A percentile compares a stretch with the other conserved stretches of the same genome.
Evolutionary conservation across 1,284 basidiomycete species (phyloP).

Genomic region (Cutaneotrichosporon sp.): DNA sequence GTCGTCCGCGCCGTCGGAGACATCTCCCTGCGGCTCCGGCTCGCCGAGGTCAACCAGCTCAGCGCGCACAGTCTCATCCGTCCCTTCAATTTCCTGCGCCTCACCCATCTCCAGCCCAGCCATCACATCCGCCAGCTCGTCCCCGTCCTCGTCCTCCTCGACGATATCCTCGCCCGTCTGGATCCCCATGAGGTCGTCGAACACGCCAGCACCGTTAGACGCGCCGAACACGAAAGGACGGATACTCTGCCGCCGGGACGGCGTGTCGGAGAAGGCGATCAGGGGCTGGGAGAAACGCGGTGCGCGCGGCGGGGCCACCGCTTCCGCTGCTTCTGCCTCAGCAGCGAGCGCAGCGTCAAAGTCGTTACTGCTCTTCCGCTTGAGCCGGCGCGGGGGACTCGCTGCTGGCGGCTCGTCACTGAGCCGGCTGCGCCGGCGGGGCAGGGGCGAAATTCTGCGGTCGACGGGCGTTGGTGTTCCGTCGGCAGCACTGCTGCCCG

Average conservation of each 20-base stretch:
- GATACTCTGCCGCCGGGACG: neutral
- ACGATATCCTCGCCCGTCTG: neutral
- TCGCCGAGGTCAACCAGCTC: neutral
- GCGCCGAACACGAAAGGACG: conserved; percentile 10
- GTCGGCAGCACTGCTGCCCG: neutral
- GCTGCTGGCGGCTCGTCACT: no score
- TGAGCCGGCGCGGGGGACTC: conserved; percentile 2
- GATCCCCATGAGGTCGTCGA: conserved; percentile 13
- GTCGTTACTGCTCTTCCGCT: conserved; percentile 13
- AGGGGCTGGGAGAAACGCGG: conserved; percentile 15
- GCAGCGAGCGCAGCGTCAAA: neutral
- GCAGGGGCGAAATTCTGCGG: conserved; percentile 12
- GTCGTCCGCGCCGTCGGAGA: neutral
- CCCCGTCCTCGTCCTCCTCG: conserved; percentile 4
- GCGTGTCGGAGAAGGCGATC: conserved; percentile 18
- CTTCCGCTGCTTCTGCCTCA: neutral
- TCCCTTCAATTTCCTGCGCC: neutral
- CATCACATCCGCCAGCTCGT: conserved; percentile 1
- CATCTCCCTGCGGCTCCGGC: no score
- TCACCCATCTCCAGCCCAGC: neutral
- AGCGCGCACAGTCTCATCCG: neutral
- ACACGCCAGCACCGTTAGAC: neutral
- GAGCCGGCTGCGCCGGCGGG: neutral
- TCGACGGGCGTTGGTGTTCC: neutral
- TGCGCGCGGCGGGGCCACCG: neutral